phyloP scores from a whole-genome alignment of 2,329 filamentous ascomycete genomes.

The Pyricularia grisea region DNA sequence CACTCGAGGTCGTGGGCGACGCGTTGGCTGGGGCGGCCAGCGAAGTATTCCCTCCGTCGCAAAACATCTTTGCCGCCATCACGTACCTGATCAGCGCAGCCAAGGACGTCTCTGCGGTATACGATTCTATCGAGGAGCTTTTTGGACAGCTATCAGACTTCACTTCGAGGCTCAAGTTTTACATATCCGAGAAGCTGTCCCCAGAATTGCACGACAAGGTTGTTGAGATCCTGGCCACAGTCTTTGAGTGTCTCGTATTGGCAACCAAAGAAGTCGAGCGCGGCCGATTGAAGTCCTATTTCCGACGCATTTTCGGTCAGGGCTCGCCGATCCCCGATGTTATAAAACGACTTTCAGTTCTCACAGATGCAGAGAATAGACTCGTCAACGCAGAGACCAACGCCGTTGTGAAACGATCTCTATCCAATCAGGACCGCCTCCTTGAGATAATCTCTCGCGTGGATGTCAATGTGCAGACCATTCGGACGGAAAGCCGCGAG shows the following conservation, averaged over 20 bases:
- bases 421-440: conserved; percentile 3
- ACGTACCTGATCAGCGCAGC: conserved; percentile 4
- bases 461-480: conserved; percentile 2
- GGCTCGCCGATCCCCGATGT: neutral
- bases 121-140: conserved; percentile 4
- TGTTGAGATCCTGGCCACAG: conserved; percentile 2
- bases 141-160: conserved; percentile 2
- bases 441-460: conserved; percentile 2
- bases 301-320: neutral
- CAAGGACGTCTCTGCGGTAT: conserved; percentile 1
- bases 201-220: conserved; percentile 3
- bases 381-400: conserved; percentile 3
- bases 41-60: neutral
- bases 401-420: conserved; percentile 1
- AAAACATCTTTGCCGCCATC: conserved; percentile 4
- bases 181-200: conserved; percentile 3
- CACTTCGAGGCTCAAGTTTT: conserved; percentile 3
- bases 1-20: conserved; percentile 3
- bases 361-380: neutral
- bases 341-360: neutral
- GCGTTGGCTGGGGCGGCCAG: conserved; percentile 1
- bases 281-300: conserved; percentile 2
- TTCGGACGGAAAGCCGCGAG: conserved; percentile 1
- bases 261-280: conserved; percentile 1
- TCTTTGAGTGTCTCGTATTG: conserved; percentile 3